phyloP scores from a whole-genome alignment of 129 eudicot species.

The Pittosporum tobira region DNA sequence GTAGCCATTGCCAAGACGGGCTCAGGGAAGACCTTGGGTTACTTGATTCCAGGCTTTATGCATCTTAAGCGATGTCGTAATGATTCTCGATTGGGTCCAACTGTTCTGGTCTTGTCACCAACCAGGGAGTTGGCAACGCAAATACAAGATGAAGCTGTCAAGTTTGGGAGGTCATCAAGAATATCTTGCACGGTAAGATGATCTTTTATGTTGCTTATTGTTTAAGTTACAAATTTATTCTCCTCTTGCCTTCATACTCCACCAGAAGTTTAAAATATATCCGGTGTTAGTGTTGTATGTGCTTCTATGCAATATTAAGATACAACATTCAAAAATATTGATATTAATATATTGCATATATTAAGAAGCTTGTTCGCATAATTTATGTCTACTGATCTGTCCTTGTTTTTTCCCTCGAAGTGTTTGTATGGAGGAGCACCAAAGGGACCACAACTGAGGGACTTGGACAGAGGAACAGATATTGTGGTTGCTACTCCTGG shows the following conservation, averaged over 20 bases:
- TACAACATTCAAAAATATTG: too few species aligned
- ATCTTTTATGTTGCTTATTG: background rate
- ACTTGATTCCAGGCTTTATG: constrained; percentile 76
- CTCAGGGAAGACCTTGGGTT: constrained; percentile 93
- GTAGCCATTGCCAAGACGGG: constrained; percentile 98
- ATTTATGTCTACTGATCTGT: background rate
- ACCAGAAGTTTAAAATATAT: too few species aligned
- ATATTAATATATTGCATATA: too few species aligned
- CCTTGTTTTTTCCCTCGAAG: constrained; percentile 23
- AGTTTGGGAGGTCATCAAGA: constrained; percentile 67
- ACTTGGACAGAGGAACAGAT: constrained; percentile 66
- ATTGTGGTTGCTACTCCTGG: constrained; percentile 98
- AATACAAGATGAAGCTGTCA: constrained; percentile 88
- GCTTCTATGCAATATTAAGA: too few species aligned
- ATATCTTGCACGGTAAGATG: constrained; percentile 75
- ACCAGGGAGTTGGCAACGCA: constrained; percentile 95
- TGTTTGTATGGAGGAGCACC: constrained; percentile 99
- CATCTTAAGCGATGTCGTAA: constrained; percentile 55
- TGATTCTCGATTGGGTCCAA: constrained; percentile 67
- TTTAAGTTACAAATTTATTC: too few species aligned
- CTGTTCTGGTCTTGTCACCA: constrained; percentile 86
- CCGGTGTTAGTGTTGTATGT: too few species aligned
- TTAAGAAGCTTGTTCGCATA: too few species aligned
- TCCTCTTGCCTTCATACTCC: too few species aligned
- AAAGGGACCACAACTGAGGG: constrained; percentile 86